phyloP scores from a whole-genome alignment of 768 basidiomycete genomes.

The Nidula microcarpa region DNA sequence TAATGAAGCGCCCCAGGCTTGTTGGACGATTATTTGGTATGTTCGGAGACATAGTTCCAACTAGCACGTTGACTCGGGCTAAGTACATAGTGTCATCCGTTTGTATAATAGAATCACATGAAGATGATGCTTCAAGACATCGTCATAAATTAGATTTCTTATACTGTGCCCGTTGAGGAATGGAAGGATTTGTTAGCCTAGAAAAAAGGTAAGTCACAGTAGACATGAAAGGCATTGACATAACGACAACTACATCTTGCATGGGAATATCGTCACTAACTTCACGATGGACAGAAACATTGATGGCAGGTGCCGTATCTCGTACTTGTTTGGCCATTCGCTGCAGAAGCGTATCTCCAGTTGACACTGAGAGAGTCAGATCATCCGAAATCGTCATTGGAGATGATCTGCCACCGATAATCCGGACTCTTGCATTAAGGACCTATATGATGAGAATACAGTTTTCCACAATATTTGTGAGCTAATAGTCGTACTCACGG shows the following conservation, averaged over 20 bases:
- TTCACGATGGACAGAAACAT: not conserved
- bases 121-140: not conserved
- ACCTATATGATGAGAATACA: not conserved
- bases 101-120: not conserved
- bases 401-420: not conserved
- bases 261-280: not conserved
- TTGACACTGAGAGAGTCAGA: not conserved
- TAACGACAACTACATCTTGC: not conserved
- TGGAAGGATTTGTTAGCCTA: not conserved
- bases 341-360: not conserved
- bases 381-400: not conserved
- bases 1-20: too few relatives aligned
- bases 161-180: not conserved
- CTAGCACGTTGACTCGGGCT: too few relatives aligned
- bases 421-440: not conserved
- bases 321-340: not conserved
- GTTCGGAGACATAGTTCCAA: too few relatives aligned
- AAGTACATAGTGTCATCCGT: too few relatives aligned
- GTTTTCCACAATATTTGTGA: not conserved
- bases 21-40: too few relatives aligned
- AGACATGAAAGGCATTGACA: not conserved
- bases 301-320: not conserved
- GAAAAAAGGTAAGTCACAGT: not conserved
- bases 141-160: not conserved
- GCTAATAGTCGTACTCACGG: constrained; percentile 6